Evolutionary conservation across 495 filamentous ascomycete genomes (phyloP).

Genomic region (Rhypophila decipiens): DNA sequence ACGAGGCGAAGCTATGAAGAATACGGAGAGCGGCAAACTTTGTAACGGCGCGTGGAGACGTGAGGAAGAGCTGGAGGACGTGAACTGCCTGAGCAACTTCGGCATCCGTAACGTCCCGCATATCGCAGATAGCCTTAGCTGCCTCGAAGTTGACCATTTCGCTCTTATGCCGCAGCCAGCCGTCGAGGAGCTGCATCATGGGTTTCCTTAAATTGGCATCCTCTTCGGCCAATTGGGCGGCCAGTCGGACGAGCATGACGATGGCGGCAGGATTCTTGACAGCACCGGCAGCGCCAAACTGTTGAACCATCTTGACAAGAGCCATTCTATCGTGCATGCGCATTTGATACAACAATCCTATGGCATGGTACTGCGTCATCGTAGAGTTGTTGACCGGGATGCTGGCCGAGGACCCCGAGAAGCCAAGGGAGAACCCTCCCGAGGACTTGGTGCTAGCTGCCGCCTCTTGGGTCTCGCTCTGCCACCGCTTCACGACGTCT

Average conservation of each 20-base stretch:
- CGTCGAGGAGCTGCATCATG: conserved; percentile 92
- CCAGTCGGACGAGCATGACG: conserved; percentile 85
- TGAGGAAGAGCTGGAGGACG: conserved; percentile 90
- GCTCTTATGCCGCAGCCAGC: conserved; percentile 96
- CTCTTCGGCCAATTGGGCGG: conserved; percentile 92
- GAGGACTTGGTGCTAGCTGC: conserved; percentile 84
- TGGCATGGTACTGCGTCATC: conserved; percentile 98
- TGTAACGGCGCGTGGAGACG: conserved; percentile 91
- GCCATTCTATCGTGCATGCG: conserved; percentile 96
- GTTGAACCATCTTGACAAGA: conserved; percentile 99
- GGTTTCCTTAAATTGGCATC: conserved; percentile 81
- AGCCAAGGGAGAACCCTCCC: conserved; percentile 81
- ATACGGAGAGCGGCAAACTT: conserved; percentile 98
- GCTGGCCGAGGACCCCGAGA: conserved; percentile 65
- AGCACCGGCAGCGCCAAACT: conserved; percentile 83
- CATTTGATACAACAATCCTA: conserved; percentile 97
- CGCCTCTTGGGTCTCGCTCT: conserved; percentile 97
- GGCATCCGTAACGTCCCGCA: conserved; percentile 85
- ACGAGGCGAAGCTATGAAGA: conserved; percentile 88
- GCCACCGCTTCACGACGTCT: conserved; percentile 95
- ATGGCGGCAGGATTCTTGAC: conserved; percentile 92
- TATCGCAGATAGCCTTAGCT: conserved; percentile 92
- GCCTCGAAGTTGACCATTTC: conserved; percentile 99
- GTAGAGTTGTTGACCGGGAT: conserved; percentile 72
- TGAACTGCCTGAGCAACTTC: conserved; percentile 92